Conservation (phyloP, 805 yeast species). For the Lipomyces japonicus region DNA sequence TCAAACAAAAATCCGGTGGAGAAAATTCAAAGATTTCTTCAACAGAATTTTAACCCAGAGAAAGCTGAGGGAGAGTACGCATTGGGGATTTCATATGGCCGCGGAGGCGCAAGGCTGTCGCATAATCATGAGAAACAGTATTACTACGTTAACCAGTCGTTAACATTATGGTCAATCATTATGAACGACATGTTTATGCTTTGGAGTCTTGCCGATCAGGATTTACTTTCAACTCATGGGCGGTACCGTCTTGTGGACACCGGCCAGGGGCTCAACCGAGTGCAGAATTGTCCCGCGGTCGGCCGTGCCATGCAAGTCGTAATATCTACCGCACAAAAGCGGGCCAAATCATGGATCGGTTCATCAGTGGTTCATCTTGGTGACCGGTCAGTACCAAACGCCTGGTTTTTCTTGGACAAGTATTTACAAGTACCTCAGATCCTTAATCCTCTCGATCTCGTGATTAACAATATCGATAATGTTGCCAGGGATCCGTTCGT, state of each 20-base stretch:
- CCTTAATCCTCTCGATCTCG: constrained; percentile 65
- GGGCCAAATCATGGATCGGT: constrained; percentile 67
- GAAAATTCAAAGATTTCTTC: constrained; percentile 54
- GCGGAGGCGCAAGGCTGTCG: constrained; percentile 65
- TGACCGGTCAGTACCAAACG: constrained; percentile 81
- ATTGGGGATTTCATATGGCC: constrained; percentile 56
- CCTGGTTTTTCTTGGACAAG: constrained; percentile 72
- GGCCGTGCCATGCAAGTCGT: constrained; percentile 68
- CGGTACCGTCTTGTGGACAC: constrained; percentile 61
- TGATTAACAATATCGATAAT: constrained; percentile 53
- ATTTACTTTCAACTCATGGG: constrained; percentile 53
- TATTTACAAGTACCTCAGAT: constrained; percentile 77
- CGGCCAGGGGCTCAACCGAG: constrained; percentile 77
- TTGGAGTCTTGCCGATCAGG: constrained; percentile 75
- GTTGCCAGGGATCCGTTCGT: constrained; percentile 49
- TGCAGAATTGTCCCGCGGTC: constrained; percentile 67
- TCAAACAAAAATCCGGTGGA: constrained; percentile 66
- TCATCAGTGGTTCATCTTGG: constrained; percentile 77
- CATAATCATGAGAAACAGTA: constrained; percentile 71
- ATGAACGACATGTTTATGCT: constrained; percentile 73
- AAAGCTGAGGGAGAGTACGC: constrained; percentile 27
- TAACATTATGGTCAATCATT: constrained; percentile 70
- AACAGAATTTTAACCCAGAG: constrained; percentile 48
- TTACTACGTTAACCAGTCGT: constrained; percentile 65
- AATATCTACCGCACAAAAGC: constrained; percentile 58